These are phyloP conservation scores for Sporothrix phasma DNA, from an alignment of 2,329 filamentous ascomycete species.

Conservation along the genomic window DNA sequence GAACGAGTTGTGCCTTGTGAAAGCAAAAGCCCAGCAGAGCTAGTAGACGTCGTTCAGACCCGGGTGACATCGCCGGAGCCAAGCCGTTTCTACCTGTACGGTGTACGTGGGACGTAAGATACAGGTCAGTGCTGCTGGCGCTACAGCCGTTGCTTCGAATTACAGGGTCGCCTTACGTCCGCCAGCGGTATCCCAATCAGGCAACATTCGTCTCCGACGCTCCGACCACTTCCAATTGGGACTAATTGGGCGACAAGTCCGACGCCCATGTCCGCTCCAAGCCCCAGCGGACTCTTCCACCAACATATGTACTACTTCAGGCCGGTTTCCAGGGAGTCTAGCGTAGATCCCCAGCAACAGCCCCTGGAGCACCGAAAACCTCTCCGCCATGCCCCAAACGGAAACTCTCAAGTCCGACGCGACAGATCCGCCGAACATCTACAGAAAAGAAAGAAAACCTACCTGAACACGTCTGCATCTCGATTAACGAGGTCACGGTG, in stretches of 20 bases:
- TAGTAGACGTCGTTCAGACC: too few relatives aligned
- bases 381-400: not conserved
- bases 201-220: not conserved
- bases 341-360: not conserved
- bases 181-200: not conserved
- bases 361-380: not conserved
- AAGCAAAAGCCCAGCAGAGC: too few relatives aligned
- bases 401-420: not conserved
- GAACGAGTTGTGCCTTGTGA: too few relatives aligned
- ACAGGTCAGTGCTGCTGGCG: too few relatives aligned
- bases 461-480: not conserved
- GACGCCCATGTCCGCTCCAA: not conserved
- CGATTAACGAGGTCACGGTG: not conserved
- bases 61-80: not conserved
- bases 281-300: not conserved
- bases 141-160: too few relatives aligned
- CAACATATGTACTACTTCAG: too few relatives aligned
- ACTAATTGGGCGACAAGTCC: not conserved
- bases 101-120: too few relatives aligned
- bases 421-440: not conserved
- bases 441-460: not conserved
- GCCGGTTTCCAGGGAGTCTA: too few relatives aligned
- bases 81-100: not conserved
- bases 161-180: too few relatives aligned
- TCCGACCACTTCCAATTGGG: not conserved